These are phyloP conservation scores for Candida insectorum DNA, from an alignment of 805 yeast species.

Conservation along the genomic window DNA sequence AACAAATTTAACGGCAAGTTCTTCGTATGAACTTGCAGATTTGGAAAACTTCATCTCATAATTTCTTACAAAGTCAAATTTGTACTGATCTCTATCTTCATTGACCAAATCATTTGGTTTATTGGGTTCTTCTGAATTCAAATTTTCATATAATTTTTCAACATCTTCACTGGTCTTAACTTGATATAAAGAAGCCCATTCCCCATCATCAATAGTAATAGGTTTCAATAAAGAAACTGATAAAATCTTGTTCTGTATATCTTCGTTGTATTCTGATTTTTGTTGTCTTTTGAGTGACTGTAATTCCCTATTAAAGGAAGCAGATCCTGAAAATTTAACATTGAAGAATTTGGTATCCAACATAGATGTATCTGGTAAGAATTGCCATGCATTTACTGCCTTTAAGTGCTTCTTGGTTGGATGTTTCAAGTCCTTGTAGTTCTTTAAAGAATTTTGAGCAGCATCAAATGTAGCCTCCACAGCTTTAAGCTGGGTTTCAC, in stretches of 20 bases:
- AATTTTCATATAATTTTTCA: slow-evolving; percentile 19
- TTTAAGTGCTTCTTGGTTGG: slow-evolving; percentile 71
- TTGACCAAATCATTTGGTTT: slow-evolving; percentile 38
- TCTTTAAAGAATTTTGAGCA: slow-evolving; percentile 46
- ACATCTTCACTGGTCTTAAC: slow-evolving; percentile 21
- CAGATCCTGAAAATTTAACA: slow-evolving; percentile 60
- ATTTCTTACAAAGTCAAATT: slow-evolving; percentile 68
- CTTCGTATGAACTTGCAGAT: slow-evolving; percentile 50
- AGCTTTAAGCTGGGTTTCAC: slow-evolving; percentile 59
- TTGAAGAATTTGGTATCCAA: slow-evolving; percentile 73
- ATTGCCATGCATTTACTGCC: slow-evolving; percentile 75
- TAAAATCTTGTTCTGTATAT: slow-evolving; percentile 35
- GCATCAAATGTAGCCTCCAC: slow-evolving; percentile 78
- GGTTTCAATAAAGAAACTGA: slow-evolving; percentile 70
- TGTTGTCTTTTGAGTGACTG: slow-evolving; percentile 26
- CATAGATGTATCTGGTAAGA: slow-evolving; percentile 88
- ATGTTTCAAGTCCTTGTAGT: slow-evolving; percentile 55
- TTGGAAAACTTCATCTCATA: slow-evolving; percentile 65
- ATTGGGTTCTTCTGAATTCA: slow-evolving; percentile 41
- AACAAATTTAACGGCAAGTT: slow-evolving; percentile 61
- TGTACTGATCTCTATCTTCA: slow-evolving; percentile 45
- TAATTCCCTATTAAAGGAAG: slow-evolving; percentile 43
- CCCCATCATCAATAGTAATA: slow-evolving; percentile 66
- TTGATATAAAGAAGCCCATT: slow-evolving; percentile 64
- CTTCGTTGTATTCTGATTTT: slow-evolving; percentile 23